A percentile compares a stretch with the other conserved stretches of the same genome.
Evolutionary conservation across 306 rosid genomes (phyloP).

Genomic region (Carpinus fangiana): DNA sequence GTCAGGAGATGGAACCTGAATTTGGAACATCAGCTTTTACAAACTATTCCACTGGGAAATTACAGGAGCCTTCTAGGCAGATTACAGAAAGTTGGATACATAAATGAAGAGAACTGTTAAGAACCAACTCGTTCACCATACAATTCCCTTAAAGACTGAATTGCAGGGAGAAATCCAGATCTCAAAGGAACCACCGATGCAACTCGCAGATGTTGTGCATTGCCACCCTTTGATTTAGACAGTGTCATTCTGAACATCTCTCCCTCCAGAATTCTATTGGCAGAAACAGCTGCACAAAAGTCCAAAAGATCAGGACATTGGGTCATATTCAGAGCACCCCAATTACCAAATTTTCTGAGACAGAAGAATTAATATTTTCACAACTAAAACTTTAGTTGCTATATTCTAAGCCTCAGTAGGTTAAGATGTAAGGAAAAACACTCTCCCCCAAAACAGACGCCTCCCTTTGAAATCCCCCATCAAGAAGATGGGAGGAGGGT

Average conservation of each 20-base stretch:
- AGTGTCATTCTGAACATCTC: constrained; percentile 58
- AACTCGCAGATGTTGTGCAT: constrained; percentile 50
- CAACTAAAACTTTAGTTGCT: too few relatives aligned
- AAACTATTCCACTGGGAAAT: too few relatives aligned
- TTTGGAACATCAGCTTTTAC: not conserved
- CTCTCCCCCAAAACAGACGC: too few relatives aligned
- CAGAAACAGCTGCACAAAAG: constrained; percentile 42
- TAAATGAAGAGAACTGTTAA: not conserved
- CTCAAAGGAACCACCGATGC: constrained; percentile 51
- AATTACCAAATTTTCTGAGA: not conserved
- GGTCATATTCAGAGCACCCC: not conserved
- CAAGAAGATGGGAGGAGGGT: too few relatives aligned
- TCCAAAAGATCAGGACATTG: constrained; percentile 5
- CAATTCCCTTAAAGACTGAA: constrained; percentile 47
- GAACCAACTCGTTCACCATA: constrained; percentile 34
- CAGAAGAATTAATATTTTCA: too few relatives aligned
- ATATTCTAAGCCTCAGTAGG: too few relatives aligned
- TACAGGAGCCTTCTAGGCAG: not conserved
- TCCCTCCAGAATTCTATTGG: constrained; percentile 60
- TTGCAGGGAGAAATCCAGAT: constrained; percentile 55
- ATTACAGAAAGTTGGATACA: not conserved
- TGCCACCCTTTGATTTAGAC: constrained; percentile 55
- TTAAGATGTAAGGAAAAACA: too few relatives aligned
- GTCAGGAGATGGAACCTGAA: not conserved
- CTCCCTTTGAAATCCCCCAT: too few relatives aligned